Conservation (phyloP, 1,284 basidiomycete genomes). For the Sphaerobolus stellatus region DNA sequence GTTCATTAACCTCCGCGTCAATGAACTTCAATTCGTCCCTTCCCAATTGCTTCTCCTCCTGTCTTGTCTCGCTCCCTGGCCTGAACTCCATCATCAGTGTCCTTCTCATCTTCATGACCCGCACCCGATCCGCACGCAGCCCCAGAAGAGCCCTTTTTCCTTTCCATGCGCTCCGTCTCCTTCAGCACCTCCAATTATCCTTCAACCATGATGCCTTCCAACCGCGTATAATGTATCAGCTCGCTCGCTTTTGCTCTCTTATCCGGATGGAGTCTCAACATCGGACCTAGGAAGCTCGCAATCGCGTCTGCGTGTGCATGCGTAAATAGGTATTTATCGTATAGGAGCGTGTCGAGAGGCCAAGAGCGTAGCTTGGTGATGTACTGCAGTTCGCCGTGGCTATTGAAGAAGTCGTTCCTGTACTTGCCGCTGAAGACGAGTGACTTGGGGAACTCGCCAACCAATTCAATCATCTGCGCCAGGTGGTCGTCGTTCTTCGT, state of each 20-base stretch:
- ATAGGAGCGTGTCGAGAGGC: conserved; percentile 87
- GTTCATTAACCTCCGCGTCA: conserved; percentile 41
- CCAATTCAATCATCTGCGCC: conserved; percentile 95
- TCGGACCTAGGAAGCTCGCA: conserved; percentile 83
- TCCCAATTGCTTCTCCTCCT: conserved; percentile 36
- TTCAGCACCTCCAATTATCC: conserved; percentile 81
- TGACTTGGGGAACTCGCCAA: conserved; percentile 85
- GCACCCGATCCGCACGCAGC: no score
- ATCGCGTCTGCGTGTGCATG: conserved; percentile 80
- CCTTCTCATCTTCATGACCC: conserved; percentile 14
- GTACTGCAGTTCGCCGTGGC: conserved; percentile 93
- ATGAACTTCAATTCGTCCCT: conserved; percentile 76
- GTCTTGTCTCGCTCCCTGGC: conserved; percentile 16
- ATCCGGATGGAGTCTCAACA: conserved; percentile 88
- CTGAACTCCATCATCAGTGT: conserved; percentile 22
- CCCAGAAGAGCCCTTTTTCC: conserved; percentile 21
- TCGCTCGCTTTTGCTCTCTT: conserved; percentile 81
- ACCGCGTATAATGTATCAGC: conserved; percentile 80
- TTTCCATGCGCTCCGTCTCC: conserved; percentile 45
- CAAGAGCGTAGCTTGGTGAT: conserved; percentile 93
- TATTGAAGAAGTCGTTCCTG: conserved; percentile 92
- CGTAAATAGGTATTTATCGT: conserved; percentile 96
- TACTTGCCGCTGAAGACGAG: conserved; percentile 93
- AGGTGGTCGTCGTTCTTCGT: conserved; percentile 92
- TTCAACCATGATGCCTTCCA: conserved; percentile 81